Percentiles rank a stretch among this genome's conserved stretches.
Conservation (phyloP, 768 basidiomycete species). For the Pleurotus tuber-regium region DNA sequence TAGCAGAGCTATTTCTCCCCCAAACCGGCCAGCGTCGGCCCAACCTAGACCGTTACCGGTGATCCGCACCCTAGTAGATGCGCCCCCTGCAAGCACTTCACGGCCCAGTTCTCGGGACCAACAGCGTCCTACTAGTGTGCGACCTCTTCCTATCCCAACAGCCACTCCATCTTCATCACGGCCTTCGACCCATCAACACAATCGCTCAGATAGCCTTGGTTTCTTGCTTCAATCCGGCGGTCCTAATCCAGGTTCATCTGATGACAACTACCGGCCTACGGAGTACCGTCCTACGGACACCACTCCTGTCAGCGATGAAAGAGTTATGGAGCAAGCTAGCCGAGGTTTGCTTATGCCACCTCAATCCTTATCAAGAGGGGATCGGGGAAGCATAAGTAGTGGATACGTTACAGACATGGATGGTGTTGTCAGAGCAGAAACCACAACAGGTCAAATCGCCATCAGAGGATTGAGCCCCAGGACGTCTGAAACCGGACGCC, state of each 20-base stretch:
- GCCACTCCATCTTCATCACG: constrained; percentile 20
- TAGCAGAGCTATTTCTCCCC: neutral
- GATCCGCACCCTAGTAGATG: neutral
- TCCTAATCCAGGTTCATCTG: constrained; percentile 4
- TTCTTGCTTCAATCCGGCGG: constrained; percentile 20
- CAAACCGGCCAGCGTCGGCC: neutral
- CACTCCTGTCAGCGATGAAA: neutral
- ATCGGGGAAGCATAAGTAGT: constrained; percentile 20
- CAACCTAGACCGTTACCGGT: neutral
- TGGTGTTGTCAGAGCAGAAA: constrained; percentile 17
- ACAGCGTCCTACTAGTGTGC: constrained; percentile 7
- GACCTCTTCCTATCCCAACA: constrained; percentile 26
- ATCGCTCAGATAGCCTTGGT: constrained; percentile 16
- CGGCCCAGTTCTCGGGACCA: neutral
- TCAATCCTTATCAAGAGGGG: constrained; percentile 13
- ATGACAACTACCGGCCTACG: constrained; percentile 1
- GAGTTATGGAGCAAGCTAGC: constrained; percentile 1
- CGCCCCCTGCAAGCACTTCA: neutral
- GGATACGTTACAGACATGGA: constrained; percentile 20
- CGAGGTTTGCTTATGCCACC: constrained; percentile 5
- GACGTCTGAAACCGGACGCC: constrained; percentile 14
- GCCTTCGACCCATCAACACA: constrained; percentile 13
- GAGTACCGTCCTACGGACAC: neutral
- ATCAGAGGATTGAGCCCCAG: constrained; percentile 22
- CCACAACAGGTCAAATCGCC: constrained; percentile 16